These are phyloP conservation scores for Quercus wislizeni DNA, from an alignment of 306 rosid species.

Conservation along the genomic window DNA sequence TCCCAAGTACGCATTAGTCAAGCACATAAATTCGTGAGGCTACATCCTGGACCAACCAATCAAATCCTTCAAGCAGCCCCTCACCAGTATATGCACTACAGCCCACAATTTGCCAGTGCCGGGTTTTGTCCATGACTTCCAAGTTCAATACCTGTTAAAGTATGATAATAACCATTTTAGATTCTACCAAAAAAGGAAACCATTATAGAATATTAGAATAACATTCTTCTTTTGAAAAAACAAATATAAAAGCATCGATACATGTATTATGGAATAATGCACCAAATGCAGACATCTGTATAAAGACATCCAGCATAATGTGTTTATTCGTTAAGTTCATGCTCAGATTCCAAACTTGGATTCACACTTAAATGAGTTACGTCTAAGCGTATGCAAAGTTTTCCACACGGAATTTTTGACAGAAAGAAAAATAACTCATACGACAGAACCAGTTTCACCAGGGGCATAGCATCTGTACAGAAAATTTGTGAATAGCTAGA, in stretches of 20 bases:
- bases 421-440: not conserved
- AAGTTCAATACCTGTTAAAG: slow-evolving; percentile 62
- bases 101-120: slow-evolving; percentile 82
- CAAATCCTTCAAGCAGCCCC: slow-evolving; percentile 77
- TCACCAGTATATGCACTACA: slow-evolving; percentile 80
- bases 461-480: not conserved
- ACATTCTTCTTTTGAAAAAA: not conserved
- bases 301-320: not conserved
- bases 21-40: slow-evolving; percentile 84
- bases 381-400: not conserved
- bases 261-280: not conserved
- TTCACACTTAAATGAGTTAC: not conserved
- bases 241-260: not conserved
- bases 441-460: not conserved
- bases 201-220: not conserved
- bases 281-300: not conserved
- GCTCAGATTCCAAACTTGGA: not conserved
- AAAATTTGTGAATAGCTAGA: not conserved
- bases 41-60: slow-evolving; percentile 88
- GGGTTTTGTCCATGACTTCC: slow-evolving; percentile 70
- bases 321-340: not conserved
- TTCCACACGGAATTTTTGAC: not conserved
- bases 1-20: slow-evolving; percentile 19
- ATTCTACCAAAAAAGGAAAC: not conserved
- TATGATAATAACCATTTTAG: not conserved